phyloP scores from a whole-genome alignment of 2,329 filamentous ascomycete genomes.

The Colletotrichum shisoi region DNA sequence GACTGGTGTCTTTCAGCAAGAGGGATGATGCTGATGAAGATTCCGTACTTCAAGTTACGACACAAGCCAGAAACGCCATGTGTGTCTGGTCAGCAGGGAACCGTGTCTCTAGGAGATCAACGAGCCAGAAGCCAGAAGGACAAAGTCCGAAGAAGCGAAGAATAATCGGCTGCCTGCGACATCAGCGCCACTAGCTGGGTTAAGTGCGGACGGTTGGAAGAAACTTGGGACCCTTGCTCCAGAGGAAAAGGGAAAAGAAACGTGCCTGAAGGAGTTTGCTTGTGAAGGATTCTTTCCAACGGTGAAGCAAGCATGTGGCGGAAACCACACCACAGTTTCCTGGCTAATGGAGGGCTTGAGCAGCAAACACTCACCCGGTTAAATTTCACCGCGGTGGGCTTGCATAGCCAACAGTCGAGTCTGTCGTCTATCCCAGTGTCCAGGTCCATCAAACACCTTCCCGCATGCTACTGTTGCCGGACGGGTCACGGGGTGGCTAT shows the following conservation, averaged over 20 bases:
- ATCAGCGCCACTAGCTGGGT: not conserved
- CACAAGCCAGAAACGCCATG: conserved; percentile 16
- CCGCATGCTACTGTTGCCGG: not conserved
- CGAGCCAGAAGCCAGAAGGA: conserved; percentile 2
- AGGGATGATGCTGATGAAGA: conserved; percentile 33
- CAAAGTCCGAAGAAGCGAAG: not conserved
- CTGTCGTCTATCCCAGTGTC: not conserved
- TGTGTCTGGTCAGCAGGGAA: conserved; percentile 27
- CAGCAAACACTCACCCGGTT: not conserved
- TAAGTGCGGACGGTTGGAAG: conserved; percentile 21
- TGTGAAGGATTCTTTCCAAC: not conserved
- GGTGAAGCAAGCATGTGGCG: conserved; percentile 3
- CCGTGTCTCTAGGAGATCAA: not conserved
- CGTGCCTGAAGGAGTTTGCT: not conserved
- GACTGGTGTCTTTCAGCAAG: conserved; percentile 14
- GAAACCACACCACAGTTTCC: not conserved
- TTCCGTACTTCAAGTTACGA: conserved; percentile 6
- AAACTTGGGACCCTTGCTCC: conserved; percentile 24
- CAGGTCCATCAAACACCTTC: not conserved
- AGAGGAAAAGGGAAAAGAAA: conserved; percentile 22
- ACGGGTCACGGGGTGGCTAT: not conserved
- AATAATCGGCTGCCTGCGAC: not conserved
- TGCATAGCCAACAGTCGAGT: not conserved
- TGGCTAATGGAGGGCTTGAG: not conserved
- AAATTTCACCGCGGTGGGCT: not conserved